Conservation (phyloP, 2,329 filamentous ascomycete species). For the Pseudohalonectria lignicola region DNA sequence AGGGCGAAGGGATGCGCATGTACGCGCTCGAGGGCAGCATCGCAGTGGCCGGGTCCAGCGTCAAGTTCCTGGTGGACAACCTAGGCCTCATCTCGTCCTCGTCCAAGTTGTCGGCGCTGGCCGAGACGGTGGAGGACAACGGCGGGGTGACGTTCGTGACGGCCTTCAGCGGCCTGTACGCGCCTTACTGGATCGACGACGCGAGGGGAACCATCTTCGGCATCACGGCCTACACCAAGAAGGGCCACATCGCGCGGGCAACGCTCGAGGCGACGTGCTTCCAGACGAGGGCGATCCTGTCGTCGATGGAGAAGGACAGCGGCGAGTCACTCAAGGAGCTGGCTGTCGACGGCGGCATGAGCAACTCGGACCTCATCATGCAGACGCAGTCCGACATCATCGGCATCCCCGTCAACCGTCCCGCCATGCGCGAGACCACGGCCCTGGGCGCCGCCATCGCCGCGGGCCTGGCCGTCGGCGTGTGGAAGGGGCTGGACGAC, state of each 20-base stretch:
- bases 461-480: conserved; percentile 63
- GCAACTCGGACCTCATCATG: conserved; percentile 71
- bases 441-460: conserved; percentile 73
- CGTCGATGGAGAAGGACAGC: conserved; percentile 72
- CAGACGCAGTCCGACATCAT: conserved; percentile 75
- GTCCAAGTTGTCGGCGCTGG: conserved; percentile 31
- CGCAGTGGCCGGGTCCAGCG: conserved; percentile 64
- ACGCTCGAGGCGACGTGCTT: conserved; percentile 75
- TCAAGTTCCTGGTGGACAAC: conserved; percentile 56
- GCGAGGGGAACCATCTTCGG: conserved; percentile 71
- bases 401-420: conserved; percentile 66
- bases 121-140: conserved; percentile 48
- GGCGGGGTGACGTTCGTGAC: conserved; percentile 71
- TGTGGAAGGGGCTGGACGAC: conserved; percentile 67
- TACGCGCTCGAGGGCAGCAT: conserved; percentile 72
- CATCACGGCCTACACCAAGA: conserved; percentile 66
- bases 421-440: conserved; percentile 75
- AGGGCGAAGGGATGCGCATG: conserved; percentile 50
- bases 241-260: conserved; percentile 67
- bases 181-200: conserved; percentile 79
- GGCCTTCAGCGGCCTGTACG: conserved; percentile 71
- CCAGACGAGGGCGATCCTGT: conserved; percentile 72
- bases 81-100: conserved; percentile 41
- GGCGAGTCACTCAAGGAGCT: conserved; percentile 61
- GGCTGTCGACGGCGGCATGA: conserved; percentile 80